phyloP scores from a whole-genome alignment of 2,329 filamentous ascomycete species.

The Fonsecaea erecta region DNA sequence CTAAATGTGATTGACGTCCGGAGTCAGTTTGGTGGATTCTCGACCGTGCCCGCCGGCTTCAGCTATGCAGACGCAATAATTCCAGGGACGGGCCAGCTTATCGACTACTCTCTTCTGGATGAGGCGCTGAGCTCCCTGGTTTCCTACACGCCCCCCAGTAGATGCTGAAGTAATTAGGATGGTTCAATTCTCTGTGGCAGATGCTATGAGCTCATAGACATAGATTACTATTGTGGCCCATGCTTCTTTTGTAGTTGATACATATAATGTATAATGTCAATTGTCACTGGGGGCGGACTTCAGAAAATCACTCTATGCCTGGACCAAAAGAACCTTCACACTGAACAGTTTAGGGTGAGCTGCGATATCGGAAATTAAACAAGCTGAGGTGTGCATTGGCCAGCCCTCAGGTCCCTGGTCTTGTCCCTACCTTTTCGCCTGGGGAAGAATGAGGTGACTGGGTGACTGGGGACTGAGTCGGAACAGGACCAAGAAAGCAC shows the following conservation, averaged over 20 bases:
- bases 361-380: not conserved
- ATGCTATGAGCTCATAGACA: not conserved
- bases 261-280: not conserved
- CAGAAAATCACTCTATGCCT: not conserved
- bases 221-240: not conserved
- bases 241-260: not conserved
- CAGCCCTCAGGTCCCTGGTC: not conserved
- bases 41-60: constrained; percentile 32
- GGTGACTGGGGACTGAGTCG: not conserved
- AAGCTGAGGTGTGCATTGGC: not conserved
- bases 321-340: not conserved
- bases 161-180: not conserved
- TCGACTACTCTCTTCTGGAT: constrained; percentile 41
- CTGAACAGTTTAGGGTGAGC: not conserved
- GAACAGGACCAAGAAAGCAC: not conserved
- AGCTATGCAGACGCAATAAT: constrained; percentile 38
- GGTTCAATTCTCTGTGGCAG: not conserved
- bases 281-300: not conserved
- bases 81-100: constrained; percentile 40
- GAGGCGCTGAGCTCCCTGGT: constrained; percentile 28
- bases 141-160: not conserved
- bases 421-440: not conserved
- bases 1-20: constrained; percentile 40
- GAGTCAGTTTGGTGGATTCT: constrained; percentile 39
- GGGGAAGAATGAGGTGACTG: not conserved